A percentile compares a stretch with the other conserved stretches of the same genome.
Conservation (phyloP, 345 rosid species). For the rapeseed (Brassica napus) region DNA sequence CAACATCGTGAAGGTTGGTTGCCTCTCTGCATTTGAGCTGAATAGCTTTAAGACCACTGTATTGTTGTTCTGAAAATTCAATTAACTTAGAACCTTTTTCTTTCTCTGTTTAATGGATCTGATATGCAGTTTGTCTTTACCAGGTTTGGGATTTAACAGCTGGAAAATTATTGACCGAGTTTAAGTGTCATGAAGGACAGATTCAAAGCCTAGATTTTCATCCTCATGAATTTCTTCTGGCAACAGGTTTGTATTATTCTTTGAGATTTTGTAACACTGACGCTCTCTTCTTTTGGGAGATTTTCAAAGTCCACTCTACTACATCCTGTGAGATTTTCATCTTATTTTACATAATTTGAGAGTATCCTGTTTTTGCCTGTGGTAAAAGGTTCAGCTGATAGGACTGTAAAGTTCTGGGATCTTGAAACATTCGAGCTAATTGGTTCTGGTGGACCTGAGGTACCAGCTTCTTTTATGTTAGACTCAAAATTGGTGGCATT, state of each 20-base stretch:
- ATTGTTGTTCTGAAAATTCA: conserved; percentile 11
- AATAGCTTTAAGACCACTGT: not conserved
- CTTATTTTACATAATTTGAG: too few species aligned
- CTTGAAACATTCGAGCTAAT: conserved; percentile 96
- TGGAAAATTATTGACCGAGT: conserved; percentile 90
- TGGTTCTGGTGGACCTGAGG: conserved; percentile 97
- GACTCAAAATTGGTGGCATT: conserved; percentile 4
- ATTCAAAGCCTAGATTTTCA: conserved; percentile 97
- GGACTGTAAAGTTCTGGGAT: conserved; percentile 98
- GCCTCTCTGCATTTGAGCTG: conserved; percentile 11
- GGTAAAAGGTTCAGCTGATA: conserved; percentile 85
- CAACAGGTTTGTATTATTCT: conserved; percentile 68
- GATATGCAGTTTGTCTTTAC: conserved; percentile 25
- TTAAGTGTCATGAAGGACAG: conserved; percentile 92
- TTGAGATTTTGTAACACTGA: not conserved
- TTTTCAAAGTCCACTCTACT: too few species aligned
- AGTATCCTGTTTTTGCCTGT: conserved; percentile 8
- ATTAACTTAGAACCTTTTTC: not conserved
- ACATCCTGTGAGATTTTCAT: too few species aligned
- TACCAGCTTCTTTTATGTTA: conserved; percentile 33
- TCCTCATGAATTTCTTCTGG: conserved; percentile 92
- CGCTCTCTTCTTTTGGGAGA: too few species aligned
- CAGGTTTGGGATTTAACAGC: conserved; percentile 99
- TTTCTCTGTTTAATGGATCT: conserved; percentile 4
- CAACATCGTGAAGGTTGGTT: conserved; percentile 80